Base-by-base conservation (phyloP, 192 early-diverging fungal species). In the Umbelopsis sp. region DNA sequence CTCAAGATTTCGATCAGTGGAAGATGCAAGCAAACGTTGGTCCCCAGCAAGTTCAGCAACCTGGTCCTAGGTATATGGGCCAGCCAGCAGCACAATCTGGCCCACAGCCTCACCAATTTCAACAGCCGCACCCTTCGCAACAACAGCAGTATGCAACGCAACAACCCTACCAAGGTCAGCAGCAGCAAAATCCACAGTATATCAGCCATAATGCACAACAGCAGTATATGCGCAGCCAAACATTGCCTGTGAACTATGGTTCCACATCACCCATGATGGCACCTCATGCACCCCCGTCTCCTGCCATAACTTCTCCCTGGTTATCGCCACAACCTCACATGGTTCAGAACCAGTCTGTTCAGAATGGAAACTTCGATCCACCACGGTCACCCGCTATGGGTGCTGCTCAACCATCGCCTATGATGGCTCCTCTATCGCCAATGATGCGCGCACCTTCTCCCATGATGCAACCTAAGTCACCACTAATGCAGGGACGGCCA, bases 361-460 rank as follows among this genome's bases (percentile, higher is more conserved):
- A 22, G 4, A 61, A 35, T 35, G 55, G 55, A 37, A 27, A 61
- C 55, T 61, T 61, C 30, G 55, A 61, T 35, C 55, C 55, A 35
- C 55, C 55, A 12, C 27, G 55, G 15, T 61, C 55, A 61, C 55
- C 55, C 3, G 25, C 33, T 16, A 15, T 61, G 10, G 16, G 16
- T 18, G 27, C 55, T 12, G 55, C 48, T 6, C 48, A 49, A 21
- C 18, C 55, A 4, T 61, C 55, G 27, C 66, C 66, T 3, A 66
- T 66, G 61, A 33, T 65, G 41, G 20, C 20, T 33, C 27, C 27
- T 30, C 18, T 25, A 4, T 61, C 55, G 27, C 55, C 55, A 18
- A 67, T 67, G 66, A 67, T 67, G 66, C 22, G 46, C 20, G 20
- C 66, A 48, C 41, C 23, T 12, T 67, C 66, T 1, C 66, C 66